phyloP scores from a whole-genome alignment of 371 early-diverging fungal species.

The Mucor mucedo region DNA sequence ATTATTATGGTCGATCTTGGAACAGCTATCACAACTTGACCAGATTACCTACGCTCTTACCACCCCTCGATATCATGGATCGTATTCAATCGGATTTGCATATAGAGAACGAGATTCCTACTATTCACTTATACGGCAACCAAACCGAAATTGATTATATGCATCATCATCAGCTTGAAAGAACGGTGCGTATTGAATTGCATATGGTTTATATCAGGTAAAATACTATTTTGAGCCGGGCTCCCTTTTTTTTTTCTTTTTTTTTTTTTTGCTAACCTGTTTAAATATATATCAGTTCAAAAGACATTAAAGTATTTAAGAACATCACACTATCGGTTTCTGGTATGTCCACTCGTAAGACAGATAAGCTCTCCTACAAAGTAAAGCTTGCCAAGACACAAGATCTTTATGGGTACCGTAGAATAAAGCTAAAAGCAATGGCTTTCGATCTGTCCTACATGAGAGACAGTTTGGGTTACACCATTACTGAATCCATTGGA shows the following conservation, averaged over 20 bases:
- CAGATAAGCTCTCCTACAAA: constrained; percentile 31
- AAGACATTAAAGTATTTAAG: constrained; percentile 9
- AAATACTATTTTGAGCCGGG: too few species aligned
- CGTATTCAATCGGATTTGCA: constrained; percentile 20
- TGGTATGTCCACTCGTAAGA: constrained; percentile 31
- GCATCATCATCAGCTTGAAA: constrained; percentile 23
- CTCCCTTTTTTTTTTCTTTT: too few species aligned
- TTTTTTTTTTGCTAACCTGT: too few species aligned
- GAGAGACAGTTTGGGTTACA: constrained; percentile 53
- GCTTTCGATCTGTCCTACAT: constrained; percentile 51
- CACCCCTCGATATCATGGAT: constrained; percentile 4
- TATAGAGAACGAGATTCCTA: constrained; percentile 28
- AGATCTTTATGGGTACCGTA: constrained; percentile 32
- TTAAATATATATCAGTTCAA: constrained; percentile 4
- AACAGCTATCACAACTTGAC: constrained; percentile 5
- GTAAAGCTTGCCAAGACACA: constrained; percentile 32
- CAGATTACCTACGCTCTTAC: constrained; percentile 3
- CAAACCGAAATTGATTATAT: constrained; percentile 22
- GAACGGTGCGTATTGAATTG: constrained; percentile 18
- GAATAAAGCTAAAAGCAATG: constrained; percentile 38
- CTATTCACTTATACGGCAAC: constrained; percentile 28
- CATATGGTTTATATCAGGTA: constrained; percentile 38
- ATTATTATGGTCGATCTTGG: constrained; percentile 26
- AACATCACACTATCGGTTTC: constrained; percentile 25
- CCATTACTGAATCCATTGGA: constrained; percentile 47